phyloP scores from a whole-genome alignment of 352 stramenopile species.

The Phytophthora megakarya region DNA sequence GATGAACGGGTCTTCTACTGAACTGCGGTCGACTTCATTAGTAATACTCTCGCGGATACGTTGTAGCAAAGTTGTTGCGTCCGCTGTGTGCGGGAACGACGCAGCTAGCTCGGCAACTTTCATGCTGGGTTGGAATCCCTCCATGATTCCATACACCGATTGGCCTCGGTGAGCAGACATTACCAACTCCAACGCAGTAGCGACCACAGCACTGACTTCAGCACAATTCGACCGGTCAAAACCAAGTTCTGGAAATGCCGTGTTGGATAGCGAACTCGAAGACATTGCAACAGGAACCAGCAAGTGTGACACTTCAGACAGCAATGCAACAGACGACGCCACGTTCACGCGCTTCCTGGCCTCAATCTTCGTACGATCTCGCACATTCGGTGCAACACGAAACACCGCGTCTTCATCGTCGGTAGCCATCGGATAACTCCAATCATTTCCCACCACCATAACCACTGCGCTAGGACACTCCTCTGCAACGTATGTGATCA shows the following conservation, averaged over 20 bases:
- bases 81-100: conserved; percentile 41
- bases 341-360: conserved; percentile 68
- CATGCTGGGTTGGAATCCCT: conserved; percentile 54
- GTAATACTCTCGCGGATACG: conserved; percentile 23
- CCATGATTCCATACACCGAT: conserved; percentile 50
- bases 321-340: conserved; percentile 57
- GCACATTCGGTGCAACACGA: conserved; percentile 34
- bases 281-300: conserved; percentile 65
- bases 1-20: conserved; percentile 23
- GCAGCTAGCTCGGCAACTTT: conserved; percentile 63
- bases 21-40: conserved; percentile 18
- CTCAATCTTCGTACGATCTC: conserved; percentile 65
- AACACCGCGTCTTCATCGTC: conserved; percentile 53
- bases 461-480: conserved; percentile 69
- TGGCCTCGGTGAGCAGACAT: conserved; percentile 44
- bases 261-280: conserved; percentile 26
- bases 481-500: conserved; percentile 74
- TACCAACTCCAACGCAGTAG: conserved; percentile 56
- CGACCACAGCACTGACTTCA: conserved; percentile 41
- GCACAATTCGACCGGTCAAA: conserved; percentile 39
- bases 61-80: conserved; percentile 42
- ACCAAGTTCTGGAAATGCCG: conserved; percentile 36
- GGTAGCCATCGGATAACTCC: conserved; percentile 62
- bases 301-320: conserved; percentile 62
- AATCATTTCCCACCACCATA: conserved; percentile 72